These are phyloP conservation scores for Fonsecaea pedrosoi DNA, from an alignment of 2,329 filamentous ascomycete species.

Conservation along the genomic window DNA sequence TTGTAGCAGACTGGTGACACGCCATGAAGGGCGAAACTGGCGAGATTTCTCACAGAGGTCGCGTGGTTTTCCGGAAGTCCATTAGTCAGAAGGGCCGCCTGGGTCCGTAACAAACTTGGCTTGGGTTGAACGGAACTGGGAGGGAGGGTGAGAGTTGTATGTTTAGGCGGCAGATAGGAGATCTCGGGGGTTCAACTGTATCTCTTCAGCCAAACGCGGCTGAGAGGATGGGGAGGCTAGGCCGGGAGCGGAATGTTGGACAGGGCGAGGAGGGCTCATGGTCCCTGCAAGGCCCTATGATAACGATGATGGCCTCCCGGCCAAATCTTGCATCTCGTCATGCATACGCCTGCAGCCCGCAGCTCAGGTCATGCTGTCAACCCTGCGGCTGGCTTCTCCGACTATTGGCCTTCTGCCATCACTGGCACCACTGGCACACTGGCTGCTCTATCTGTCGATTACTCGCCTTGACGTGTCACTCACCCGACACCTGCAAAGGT, in stretches of 20 bases:
- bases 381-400: constrained; percentile 17
- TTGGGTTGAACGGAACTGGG: not conserved
- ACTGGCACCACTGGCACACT: not conserved
- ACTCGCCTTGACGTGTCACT: constrained; percentile 19
- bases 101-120: constrained; percentile 12
- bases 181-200: constrained; percentile 12
- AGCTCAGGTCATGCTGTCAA: constrained; percentile 21
- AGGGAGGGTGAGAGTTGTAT: not conserved
- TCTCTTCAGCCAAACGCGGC: constrained; percentile 11
- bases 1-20: not conserved
- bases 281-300: constrained; percentile 9
- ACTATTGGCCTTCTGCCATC: not conserved
- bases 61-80: constrained; percentile 4
- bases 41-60: constrained; percentile 4
- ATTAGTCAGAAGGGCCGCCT: constrained; percentile 20
- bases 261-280: not conserved
- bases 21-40: constrained; percentile 6
- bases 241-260: constrained; percentile 15
- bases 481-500: constrained; percentile 9
- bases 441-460: constrained; percentile 22
- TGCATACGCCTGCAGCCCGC: constrained; percentile 18
- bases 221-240: constrained; percentile 11
- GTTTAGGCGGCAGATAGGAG: constrained; percentile 13
- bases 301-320: constrained; percentile 14
- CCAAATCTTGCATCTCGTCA: constrained; percentile 23